A percentile compares a stretch with the other conserved stretches of the same genome.
Evolutionary conservation across 108 stramenopile species (phyloP).

Genomic region (Skeletonema tropicum): DNA sequence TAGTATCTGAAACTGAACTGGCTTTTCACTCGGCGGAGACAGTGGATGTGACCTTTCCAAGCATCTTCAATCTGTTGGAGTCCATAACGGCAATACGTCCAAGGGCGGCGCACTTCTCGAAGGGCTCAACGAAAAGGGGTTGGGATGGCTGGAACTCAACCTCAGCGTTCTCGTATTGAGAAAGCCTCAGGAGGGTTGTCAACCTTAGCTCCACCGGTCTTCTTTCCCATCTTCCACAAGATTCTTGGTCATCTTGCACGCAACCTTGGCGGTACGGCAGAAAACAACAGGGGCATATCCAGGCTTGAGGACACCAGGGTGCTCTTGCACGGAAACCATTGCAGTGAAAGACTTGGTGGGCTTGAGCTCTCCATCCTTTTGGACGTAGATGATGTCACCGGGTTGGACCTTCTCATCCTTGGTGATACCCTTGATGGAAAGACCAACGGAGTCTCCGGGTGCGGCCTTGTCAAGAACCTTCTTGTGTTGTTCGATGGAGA

Average conservation of each 20-base stretch:
- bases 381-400: slow-evolving; percentile 81
- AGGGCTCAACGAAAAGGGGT: slow-evolving; percentile 85
- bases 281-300: too few species aligned
- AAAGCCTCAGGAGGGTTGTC: slow-evolving; percentile 82
- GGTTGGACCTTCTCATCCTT: too few species aligned
- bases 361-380: slow-evolving; percentile 71
- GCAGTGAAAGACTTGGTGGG: slow-evolving; percentile 84
- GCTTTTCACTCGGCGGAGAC: slow-evolving; percentile 5
- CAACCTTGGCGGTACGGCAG: too few species aligned
- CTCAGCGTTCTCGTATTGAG: slow-evolving; percentile 84
- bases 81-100: too few species aligned
- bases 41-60: slow-evolving; percentile 80
- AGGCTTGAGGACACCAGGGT: too few species aligned
- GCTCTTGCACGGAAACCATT: too few species aligned
- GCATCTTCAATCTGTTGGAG: too few species aligned
- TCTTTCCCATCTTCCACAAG: slow-evolving; percentile 88
- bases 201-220: slow-evolving; percentile 85
- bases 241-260: too few species aligned
- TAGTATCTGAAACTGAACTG: not conserved
- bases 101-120: slow-evolving; percentile 79
- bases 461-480: too few species aligned
- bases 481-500: too few species aligned
- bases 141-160: slow-evolving; percentile 81
- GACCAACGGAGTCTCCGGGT: too few species aligned
- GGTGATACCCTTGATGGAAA: too few species aligned